Conservation (phyloP, 805 yeast genomes). For the Clavispora fructus region DNA sequence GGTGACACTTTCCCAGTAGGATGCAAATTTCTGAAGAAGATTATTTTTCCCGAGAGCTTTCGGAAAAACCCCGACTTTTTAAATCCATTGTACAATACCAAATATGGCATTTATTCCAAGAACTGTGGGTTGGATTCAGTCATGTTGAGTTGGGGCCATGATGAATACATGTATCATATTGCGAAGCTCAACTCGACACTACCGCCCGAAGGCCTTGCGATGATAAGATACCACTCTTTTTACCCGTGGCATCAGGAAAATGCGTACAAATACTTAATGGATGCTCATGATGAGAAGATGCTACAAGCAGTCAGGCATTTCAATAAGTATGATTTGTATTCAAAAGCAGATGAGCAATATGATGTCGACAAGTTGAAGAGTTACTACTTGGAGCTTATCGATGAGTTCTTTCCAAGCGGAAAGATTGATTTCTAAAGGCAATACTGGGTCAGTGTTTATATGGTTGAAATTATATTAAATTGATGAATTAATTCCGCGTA, state of each 20-base stretch:
- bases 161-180: constrained; percentile 70
- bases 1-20: constrained; percentile 79
- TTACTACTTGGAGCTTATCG: constrained; percentile 58
- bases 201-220: constrained; percentile 64
- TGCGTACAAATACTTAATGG: constrained; percentile 62
- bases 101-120: constrained; percentile 60
- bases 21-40: constrained; percentile 55
- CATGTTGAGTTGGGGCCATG: constrained; percentile 77
- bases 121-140: constrained; percentile 66
- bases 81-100: constrained; percentile 61
- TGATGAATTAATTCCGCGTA: neutral
- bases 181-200: constrained; percentile 60
- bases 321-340: constrained; percentile 64
- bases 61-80: constrained; percentile 53
- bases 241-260: constrained; percentile 75
- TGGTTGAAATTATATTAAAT: neutral
- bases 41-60: constrained; percentile 58
- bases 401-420: constrained; percentile 59
- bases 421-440: constrained; percentile 45
- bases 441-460: neutral
- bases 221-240: constrained; percentile 71
- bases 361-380: constrained; percentile 49
- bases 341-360: constrained; percentile 48
- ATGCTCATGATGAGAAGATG: constrained; percentile 55
- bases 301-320: constrained; percentile 60